phyloP scores from a whole-genome alignment of 441 rosid species.

The Oxalis stricta region DNA sequence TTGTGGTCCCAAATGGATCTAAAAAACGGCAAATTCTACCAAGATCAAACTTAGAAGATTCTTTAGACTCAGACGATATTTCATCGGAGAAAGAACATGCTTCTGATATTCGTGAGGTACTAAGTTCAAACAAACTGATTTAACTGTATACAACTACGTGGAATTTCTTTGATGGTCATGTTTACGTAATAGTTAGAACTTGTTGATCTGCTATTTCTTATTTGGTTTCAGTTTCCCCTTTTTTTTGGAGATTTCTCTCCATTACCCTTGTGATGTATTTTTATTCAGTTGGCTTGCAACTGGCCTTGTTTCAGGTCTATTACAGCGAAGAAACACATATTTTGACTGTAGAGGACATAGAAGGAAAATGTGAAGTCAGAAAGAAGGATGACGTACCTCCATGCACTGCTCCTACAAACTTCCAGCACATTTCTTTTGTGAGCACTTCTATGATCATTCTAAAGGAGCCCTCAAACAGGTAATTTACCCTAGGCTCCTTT shows the following conservation, averaged over 20 bases:
- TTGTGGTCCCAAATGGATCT: slow-evolving; percentile 20
- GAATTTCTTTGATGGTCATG: background rate
- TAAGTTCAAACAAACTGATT: background rate
- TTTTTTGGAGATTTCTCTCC: background rate
- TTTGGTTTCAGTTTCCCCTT: too few relatives aligned
- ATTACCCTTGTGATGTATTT: too few relatives aligned
- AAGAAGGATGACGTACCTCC: slow-evolving; percentile 48
- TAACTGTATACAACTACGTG: background rate
- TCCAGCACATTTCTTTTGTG: slow-evolving; percentile 69
- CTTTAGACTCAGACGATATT: slow-evolving; percentile 77
- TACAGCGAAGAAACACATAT: slow-evolving; percentile 37
- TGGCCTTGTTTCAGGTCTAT: slow-evolving; percentile 39
- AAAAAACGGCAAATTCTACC: slow-evolving; percentile 22
- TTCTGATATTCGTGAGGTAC: slow-evolving; percentile 74
- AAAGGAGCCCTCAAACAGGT: slow-evolving; percentile 66
- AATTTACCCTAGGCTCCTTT: slow-evolving; percentile 2
- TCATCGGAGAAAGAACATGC: slow-evolving; percentile 61
- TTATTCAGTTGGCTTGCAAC: background rate
- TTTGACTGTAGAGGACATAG: slow-evolving; percentile 26
- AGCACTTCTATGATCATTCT: slow-evolving; percentile 45
- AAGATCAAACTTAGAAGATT: slow-evolving; percentile 45
- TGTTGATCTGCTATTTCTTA: background rate
- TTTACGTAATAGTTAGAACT: background rate
- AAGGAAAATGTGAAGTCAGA: slow-evolving; percentile 73
- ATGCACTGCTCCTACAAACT: slow-evolving; percentile 24